phyloP scores from a whole-genome alignment of 768 basidiomycete species.

The Antrodiella citrinella region DNA sequence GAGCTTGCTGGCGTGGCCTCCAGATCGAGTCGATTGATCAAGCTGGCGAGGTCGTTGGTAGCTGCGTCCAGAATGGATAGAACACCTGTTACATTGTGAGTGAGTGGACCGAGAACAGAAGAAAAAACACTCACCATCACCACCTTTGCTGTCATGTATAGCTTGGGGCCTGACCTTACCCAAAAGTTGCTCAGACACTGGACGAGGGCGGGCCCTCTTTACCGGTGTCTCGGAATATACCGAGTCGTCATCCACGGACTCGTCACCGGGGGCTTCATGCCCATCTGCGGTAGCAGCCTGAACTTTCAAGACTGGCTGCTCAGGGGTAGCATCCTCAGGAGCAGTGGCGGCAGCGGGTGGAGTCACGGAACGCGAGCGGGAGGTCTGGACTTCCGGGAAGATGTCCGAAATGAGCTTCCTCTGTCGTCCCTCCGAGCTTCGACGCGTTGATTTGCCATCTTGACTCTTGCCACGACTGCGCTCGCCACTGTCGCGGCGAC shows the following conservation, averaged over 20 bases:
- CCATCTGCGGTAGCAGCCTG: conserved; percentile 50
- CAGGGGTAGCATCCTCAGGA: conserved; percentile 7
- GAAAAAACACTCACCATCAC: conserved; percentile 28
- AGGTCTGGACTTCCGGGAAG: conserved; percentile 38
- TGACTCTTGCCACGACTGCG: conserved; percentile 15
- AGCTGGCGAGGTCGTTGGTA: conserved; percentile 68
- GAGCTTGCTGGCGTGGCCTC: conserved; percentile 64
- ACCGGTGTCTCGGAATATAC: conserved; percentile 31
- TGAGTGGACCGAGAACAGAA: conserved; percentile 3
- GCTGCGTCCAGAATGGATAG: conserved; percentile 70
- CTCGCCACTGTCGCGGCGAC: conserved; percentile 26
- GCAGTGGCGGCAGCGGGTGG: conserved; percentile 3
- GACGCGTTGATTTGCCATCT: conserved; percentile 32
- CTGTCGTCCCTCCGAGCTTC: conserved; percentile 41
- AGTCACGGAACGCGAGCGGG: conserved; percentile 7
- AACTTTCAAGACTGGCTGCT: conserved; percentile 29
- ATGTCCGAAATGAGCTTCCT: conserved; percentile 50
- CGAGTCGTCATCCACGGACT: conserved; percentile 9
- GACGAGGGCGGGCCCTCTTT: conserved; percentile 41
- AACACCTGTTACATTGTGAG: conserved; percentile 33
- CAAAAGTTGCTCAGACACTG: conserved; percentile 57
- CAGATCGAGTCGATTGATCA: conserved; percentile 76
- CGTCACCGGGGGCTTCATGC: conserved; percentile 22
- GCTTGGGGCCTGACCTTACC: conserved; percentile 39
- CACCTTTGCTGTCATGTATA: conserved; percentile 41